phyloP scores from a whole-genome alignment of 805 yeast species.

The Metschnikowia aberdeeniae region DNA sequence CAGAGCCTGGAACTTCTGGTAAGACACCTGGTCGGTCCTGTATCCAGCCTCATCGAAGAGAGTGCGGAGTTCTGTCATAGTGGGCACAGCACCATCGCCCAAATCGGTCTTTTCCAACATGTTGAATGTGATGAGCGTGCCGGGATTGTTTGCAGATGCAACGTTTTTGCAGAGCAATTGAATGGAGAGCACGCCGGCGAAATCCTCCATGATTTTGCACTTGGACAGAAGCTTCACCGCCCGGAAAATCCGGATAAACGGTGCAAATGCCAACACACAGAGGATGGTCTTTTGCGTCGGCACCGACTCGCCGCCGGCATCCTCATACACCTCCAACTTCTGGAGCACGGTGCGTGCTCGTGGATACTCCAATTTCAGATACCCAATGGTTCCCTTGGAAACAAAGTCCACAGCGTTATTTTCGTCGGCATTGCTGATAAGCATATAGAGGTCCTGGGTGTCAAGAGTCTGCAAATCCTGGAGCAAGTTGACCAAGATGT shows the following conservation, averaged over 20 bases:
- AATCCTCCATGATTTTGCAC: slow-evolving; percentile 37
- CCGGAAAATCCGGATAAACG: slow-evolving; percentile 30
- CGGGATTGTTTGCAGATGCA: slow-evolving; percentile 26
- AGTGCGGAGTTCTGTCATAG: slow-evolving; percentile 16
- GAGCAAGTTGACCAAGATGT: slow-evolving; percentile 32
- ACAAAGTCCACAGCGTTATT: slow-evolving; percentile 48
- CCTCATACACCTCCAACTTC: slow-evolving; percentile 43
- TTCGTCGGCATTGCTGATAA: slow-evolving; percentile 20
- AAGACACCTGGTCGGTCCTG: slow-evolving; percentile 20
- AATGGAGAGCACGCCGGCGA: slow-evolving; percentile 32
- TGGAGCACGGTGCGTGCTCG: slow-evolving; percentile 59
- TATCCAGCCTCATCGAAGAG: slow-evolving; percentile 28
- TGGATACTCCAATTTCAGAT: slow-evolving; percentile 64
- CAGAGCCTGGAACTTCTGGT: not conserved
- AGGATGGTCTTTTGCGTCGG: slow-evolving; percentile 21
- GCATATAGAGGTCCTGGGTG: slow-evolving; percentile 33
- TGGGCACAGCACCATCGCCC: slow-evolving; percentile 11
- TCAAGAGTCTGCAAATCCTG: slow-evolving; percentile 35
- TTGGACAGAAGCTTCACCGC: slow-evolving; percentile 38
- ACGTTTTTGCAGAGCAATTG: slow-evolving; percentile 37
- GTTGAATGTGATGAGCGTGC: slow-evolving; percentile 38
- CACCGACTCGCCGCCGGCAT: slow-evolving; percentile 8
- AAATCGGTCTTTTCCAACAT: slow-evolving; percentile 30
- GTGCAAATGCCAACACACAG: slow-evolving; percentile 30
- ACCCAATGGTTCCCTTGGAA: slow-evolving; percentile 71